Evolutionary conservation across 345 rosid species (phyloP), one percentile per base, ranked within the genome.

Genomic region (Hibiscus trionum): DNA sequence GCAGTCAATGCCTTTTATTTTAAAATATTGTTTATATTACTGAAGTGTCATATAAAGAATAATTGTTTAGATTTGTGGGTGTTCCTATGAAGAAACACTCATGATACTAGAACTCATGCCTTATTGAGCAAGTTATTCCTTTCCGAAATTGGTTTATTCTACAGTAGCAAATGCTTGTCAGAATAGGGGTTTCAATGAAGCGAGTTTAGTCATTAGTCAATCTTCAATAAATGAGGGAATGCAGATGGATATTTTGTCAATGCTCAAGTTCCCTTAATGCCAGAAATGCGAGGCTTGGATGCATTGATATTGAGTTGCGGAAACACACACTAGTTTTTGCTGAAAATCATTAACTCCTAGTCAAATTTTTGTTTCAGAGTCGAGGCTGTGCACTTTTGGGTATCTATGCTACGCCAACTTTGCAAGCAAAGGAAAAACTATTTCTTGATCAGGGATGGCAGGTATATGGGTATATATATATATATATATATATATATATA

Each of bases 401-500:
- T 69, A 88, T 95, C 63, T 77, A 89, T 75, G 92, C 88, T 72
- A 81, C 94, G 65, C 96, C 99, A 64, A 95, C 98, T 78, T 77
- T 92, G 77, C 82, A 73, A 72, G 94, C 93, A 46, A 92, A 95
- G 83, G 94, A 92, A 80, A 84, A 82, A 70, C 85, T 92, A 74
- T 95, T 95, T 82, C 84, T 86, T 79, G 94, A 89, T 63, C 90
- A 80, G 58, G 97, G 94, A 73, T 95, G 99, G 96, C 96, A 89
- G 98, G 99, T 95, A 82, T 74, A 75, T 29, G 82, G 93, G 91
- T 92, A 80, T 76, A 76, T 61, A 9, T 21, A 21, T 21, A 21
- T 21, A 21, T 21, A 21, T 21, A 21, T n/a, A n/a, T 92, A 80
- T 76, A 76, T 61, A 9, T 21, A 21, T 21, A 21, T 21, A 21